Percentiles rank a stretch among this genome's conserved stretches.
These are phyloP conservation scores for Kazachstania viticola DNA, from an alignment of 805 yeast species.

Conservation along the genomic window DNA sequence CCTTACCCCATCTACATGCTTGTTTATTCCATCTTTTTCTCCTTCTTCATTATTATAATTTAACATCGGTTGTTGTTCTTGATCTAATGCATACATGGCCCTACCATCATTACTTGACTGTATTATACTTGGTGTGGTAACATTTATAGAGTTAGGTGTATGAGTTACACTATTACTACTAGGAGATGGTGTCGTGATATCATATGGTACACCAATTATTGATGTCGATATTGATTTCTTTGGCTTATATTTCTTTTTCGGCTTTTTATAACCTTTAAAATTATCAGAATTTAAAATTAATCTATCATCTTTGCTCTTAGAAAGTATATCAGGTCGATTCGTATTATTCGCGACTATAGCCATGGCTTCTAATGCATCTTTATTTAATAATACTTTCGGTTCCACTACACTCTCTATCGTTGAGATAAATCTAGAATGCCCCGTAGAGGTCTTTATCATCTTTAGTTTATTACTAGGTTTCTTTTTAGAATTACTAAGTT, in stretches of 20 bases:
- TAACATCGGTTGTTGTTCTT: neutral
- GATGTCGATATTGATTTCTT: conserved; percentile 10
- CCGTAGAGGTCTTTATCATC: conserved; percentile 20
- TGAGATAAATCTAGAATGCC: conserved; percentile 27
- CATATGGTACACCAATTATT: conserved; percentile 8
- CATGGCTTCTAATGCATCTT: conserved; percentile 27
- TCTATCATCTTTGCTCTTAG: conserved; percentile 19
- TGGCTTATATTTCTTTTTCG: conserved; percentile 9
- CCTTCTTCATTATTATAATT: neutral
- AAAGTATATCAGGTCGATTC: conserved; percentile 14
- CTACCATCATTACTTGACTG: no score
- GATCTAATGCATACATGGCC: neutral
- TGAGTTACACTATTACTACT: neutral
- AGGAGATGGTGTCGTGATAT: neutral
- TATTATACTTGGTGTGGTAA: neutral
- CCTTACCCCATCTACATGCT: conserved; percentile 3
- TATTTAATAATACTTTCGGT: conserved; percentile 23
- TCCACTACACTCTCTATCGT: conserved; percentile 25
- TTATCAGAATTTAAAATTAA: conserved; percentile 21
- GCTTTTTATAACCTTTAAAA: conserved; percentile 13
- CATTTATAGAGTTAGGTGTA: neutral
- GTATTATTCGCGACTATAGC: conserved; percentile 23
- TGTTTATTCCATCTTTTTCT: conserved; percentile 4
- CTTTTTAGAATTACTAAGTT: conserved; percentile 15
- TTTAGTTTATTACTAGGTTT: conserved; percentile 16